Conservation (phyloP, 169 alveolate genomes). For the Cytauxzoon felis region DNA sequence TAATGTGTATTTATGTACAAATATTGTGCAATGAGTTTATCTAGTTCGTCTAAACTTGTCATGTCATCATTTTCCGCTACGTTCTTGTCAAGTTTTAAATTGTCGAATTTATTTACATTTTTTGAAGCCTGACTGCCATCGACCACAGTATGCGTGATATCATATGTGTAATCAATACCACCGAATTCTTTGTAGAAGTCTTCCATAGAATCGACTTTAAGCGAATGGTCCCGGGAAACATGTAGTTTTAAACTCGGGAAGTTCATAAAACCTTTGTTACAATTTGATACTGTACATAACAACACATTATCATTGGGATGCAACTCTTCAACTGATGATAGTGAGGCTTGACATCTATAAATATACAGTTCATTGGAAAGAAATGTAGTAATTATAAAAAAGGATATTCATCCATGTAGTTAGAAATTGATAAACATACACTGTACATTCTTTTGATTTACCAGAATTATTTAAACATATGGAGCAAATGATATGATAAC, state of each 20-base stretch:
- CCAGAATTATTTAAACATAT: not conserved
- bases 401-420: too few relatives aligned
- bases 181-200: slow-evolving; percentile 41
- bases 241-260: slow-evolving; percentile 53
- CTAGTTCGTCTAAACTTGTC: too few relatives aligned
- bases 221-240: slow-evolving; percentile 20
- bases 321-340: slow-evolving; percentile 14
- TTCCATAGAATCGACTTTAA: slow-evolving; percentile 2
- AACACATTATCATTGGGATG: slow-evolving; percentile 50
- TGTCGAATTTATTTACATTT: too few relatives aligned
- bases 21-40: too few relatives aligned
- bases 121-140: too few relatives aligned
- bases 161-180: slow-evolving; percentile 4
- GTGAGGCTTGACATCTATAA: slow-evolving; percentile 30
- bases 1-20: too few relatives aligned
- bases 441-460: slow-evolving; percentile 15
- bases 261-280: slow-evolving; percentile 43
- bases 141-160: too few relatives aligned
- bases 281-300: slow-evolving; percentile 30
- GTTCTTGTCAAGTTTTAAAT: too few relatives aligned
- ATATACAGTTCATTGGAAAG: not conserved
- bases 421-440: slow-evolving; percentile 8
- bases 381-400: too few relatives aligned
- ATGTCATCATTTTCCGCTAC: too few relatives aligned
- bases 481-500: slow-evolving; percentile 48